phyloP scores from a whole-genome alignment of 495 filamentous ascomycete genomes.

The Hypoxylon cercidicola region DNA sequence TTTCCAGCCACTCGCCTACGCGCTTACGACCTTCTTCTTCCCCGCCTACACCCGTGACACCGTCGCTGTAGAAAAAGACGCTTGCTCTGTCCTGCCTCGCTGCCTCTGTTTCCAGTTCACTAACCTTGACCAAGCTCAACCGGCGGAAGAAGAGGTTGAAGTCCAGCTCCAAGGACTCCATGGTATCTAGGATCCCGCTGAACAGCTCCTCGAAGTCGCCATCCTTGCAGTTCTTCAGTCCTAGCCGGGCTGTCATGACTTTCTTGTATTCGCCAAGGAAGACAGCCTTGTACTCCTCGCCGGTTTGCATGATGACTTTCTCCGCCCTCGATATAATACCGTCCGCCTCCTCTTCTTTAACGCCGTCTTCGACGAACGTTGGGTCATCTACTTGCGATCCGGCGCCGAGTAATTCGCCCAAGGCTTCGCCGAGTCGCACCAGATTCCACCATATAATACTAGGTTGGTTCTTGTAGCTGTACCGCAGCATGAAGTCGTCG shows the following conservation, averaged over 20 bases:
- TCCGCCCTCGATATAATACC: conserved; percentile 83
- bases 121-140: conserved; percentile 67
- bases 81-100: conserved; percentile 65
- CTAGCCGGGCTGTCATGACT: conserved; percentile 80
- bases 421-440: conserved; percentile 87
- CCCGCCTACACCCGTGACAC: conserved; percentile 62
- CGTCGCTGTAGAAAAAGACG: conserved; percentile 77
- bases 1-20: conserved; percentile 78
- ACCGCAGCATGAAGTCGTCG: conserved; percentile 87
- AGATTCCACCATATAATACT: conserved; percentile 99
- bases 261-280: conserved; percentile 88
- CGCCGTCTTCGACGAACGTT: conserved; percentile 75
- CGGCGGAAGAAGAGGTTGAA: conserved; percentile 93
- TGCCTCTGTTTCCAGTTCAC: conserved; percentile 68
- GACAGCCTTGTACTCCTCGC: conserved; percentile 86
- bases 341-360: conserved; percentile 71
- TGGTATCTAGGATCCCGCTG: conserved; percentile 80
- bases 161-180: conserved; percentile 83
- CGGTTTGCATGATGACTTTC: conserved; percentile 76
- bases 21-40: conserved; percentile 71
- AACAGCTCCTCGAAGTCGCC: conserved; percentile 82
- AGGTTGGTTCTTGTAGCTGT: conserved; percentile 93
- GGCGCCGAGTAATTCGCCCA: conserved; percentile 87
- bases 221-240: conserved; percentile 71
- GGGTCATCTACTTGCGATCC: conserved; percentile 73